Evolutionary conservation across 2,329 filamentous ascomycete species (phyloP).

Genomic region (Rhinocladiella similis): DNA sequence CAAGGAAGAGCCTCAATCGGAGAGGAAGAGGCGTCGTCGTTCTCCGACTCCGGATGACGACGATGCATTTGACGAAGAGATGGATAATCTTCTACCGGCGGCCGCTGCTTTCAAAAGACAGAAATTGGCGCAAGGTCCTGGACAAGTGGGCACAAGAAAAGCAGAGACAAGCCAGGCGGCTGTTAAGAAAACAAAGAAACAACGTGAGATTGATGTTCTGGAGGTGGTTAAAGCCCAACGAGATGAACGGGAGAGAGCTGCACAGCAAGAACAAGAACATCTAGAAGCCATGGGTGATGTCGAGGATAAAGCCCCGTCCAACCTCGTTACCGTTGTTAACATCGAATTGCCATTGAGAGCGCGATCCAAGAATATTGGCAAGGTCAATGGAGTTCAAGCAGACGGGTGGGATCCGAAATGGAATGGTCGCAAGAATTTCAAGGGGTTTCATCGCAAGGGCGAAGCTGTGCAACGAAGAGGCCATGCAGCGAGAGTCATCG

Average conservation of each 20-base stretch:
- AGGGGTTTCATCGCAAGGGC: conserved; percentile 71
- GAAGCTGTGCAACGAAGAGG: conserved; percentile 37
- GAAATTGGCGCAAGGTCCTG: conserved; percentile 55
- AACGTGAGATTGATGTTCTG: conserved; percentile 66
- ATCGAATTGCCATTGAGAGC: conserved; percentile 60
- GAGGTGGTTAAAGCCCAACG: conserved; percentile 59
- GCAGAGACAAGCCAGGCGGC: conserved; percentile 31
- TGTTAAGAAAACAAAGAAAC: conserved; percentile 44
- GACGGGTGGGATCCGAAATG: conserved; percentile 82
- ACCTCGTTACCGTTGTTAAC: conserved; percentile 73
- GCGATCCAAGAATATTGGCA: conserved; percentile 32
- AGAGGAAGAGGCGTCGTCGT: conserved; percentile 32
- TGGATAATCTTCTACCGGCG: conserved; percentile 75
- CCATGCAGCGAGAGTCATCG: conserved; percentile 56
- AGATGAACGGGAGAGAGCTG: conserved; percentile 64
- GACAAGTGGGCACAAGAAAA: conserved; percentile 13
- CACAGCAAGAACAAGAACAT: conserved; percentile 47
- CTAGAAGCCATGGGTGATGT: conserved; percentile 68
- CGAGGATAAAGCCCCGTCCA: conserved; percentile 59
- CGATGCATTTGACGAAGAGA: conserved; percentile 48
- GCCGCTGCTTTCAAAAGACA: conserved; percentile 78
- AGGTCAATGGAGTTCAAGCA: conserved; percentile 38
- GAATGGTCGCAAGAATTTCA: conserved; percentile 97
- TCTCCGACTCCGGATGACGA: conserved; percentile 32
- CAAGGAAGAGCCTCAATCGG: conserved; percentile 30